Conservation (phyloP, 352 stramenopile species). For the Phytophthora hybrid region DNA sequence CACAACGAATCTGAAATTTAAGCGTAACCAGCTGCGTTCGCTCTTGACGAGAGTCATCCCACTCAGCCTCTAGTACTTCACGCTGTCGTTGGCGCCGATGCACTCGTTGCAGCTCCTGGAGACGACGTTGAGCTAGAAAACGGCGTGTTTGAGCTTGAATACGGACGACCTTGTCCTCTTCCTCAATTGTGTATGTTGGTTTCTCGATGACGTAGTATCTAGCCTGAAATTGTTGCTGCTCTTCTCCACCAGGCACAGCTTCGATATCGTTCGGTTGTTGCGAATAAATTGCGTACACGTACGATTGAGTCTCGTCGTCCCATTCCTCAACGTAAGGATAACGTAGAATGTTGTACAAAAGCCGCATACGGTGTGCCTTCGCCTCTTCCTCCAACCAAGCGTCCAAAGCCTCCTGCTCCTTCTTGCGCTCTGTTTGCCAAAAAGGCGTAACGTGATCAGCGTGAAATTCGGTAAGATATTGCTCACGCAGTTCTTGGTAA, state of each 20-base stretch:
- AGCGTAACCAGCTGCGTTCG: conserved; percentile 62
- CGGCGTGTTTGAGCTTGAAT: conserved; percentile 57
- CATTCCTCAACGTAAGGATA: conserved; percentile 73
- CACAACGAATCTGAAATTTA: conserved; percentile 31
- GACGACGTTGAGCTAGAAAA: conserved; percentile 50
- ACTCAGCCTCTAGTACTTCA: conserved; percentile 47
- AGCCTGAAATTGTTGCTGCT: conserved; percentile 27
- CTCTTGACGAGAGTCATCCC: conserved; percentile 48
- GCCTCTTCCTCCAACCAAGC: conserved; percentile 50
- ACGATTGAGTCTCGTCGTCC: conserved; percentile 54
- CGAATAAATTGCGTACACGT: conserved; percentile 50
- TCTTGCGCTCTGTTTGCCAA: conserved; percentile 70
- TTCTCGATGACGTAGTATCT: conserved; percentile 44
- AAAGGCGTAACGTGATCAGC: conserved; percentile 67
- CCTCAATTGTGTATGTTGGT: conserved; percentile 67
- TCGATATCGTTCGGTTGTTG: conserved; percentile 2
- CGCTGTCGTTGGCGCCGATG: conserved; percentile 40
- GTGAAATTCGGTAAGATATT: conserved; percentile 69
- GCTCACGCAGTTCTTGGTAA: conserved; percentile 42
- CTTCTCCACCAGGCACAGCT: conserved; percentile 8
- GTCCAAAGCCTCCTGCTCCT: conserved; percentile 61
- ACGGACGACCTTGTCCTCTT: conserved; percentile 57
- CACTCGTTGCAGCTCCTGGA: conserved; percentile 39
- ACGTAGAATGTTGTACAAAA: conserved; percentile 50
- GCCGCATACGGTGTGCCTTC: conserved; percentile 41